Conservation (phyloP, 306 rosid genomes). For the Cyamopsis tetragonoloba region DNA sequence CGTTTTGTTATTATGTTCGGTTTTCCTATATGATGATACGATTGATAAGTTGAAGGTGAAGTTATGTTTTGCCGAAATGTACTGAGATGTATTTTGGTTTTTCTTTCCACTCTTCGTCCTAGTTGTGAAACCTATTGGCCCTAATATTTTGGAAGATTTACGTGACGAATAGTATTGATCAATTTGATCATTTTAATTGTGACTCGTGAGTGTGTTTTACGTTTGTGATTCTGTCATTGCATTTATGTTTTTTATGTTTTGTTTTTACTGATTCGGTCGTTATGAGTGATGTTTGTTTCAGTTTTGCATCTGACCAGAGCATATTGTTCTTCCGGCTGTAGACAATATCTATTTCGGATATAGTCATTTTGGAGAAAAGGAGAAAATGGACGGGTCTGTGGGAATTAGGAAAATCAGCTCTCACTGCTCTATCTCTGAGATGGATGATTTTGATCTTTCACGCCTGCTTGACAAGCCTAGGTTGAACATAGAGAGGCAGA, state of each 20-base stretch:
- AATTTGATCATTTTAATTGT: slow-evolving; percentile 1
- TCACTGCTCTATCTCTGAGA: slow-evolving; percentile 68
- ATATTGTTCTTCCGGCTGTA: neutral
- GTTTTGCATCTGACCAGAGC: slow-evolving; percentile 17
- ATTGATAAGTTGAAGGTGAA: neutral
- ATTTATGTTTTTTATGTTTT: neutral
- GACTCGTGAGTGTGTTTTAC: slow-evolving; percentile 15
- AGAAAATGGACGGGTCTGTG: slow-evolving; percentile 54
- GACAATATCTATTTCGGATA: slow-evolving; percentile 22
- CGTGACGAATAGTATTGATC: neutral
- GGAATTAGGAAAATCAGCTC: slow-evolving; percentile 74
- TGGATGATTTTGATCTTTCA: slow-evolving; percentile 72
- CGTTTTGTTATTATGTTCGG: neutral
- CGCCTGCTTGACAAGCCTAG: slow-evolving; percentile 71
- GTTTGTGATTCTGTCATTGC: slow-evolving; percentile 16
- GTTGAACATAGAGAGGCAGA: slow-evolving; percentile 77
- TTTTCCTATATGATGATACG: neutral
- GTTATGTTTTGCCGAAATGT: neutral
- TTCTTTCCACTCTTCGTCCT: neutral
- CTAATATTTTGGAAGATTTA: neutral
- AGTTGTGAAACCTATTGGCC: slow-evolving; percentile 3
- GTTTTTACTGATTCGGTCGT: neutral
- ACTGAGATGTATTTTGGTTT: neutral
- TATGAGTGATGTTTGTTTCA: neutral
- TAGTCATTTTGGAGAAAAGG: slow-evolving; percentile 22